A percentile compares a stretch with the other conserved stretches of the same genome.
phyloP scores from a whole-genome alignment of 2,329 filamentous ascomycete species.

The Fusarium buxicola region DNA sequence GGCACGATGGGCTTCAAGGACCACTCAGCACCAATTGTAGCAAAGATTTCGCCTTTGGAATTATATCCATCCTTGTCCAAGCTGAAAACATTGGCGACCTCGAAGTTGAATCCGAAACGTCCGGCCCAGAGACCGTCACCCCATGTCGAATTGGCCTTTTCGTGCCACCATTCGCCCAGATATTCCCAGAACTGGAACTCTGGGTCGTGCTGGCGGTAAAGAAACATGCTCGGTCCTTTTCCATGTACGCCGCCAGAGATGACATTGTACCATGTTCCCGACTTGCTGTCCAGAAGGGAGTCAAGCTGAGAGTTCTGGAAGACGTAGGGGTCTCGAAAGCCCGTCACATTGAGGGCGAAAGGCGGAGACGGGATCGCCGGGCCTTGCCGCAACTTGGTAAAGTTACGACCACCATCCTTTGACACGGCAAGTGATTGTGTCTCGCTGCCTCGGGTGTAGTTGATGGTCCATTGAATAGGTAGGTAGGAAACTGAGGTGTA shows the following conservation, averaged over 20 bases:
- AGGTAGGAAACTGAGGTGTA: conserved; percentile 59
- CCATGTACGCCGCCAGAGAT: conserved; percentile 40
- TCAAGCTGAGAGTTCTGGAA: conserved; percentile 40
- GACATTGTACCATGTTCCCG: conserved; percentile 37
- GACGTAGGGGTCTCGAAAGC: conserved; percentile 41
- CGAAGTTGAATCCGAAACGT: conserved; percentile 58
- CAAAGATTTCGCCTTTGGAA: conserved; percentile 53
- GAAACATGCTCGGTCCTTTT: conserved; percentile 39
- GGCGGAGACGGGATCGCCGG: conserved; percentile 35
- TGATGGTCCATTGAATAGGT: conserved; percentile 59
- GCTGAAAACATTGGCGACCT: conserved; percentile 57
- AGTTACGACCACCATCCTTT: conserved; percentile 50
- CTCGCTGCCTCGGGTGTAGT: conserved; percentile 59
- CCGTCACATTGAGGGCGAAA: conserved; percentile 41
- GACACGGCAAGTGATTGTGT: conserved; percentile 58
- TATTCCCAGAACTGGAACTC: conserved; percentile 44
- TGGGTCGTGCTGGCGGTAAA: conserved; percentile 41
- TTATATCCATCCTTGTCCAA: conserved; percentile 55
- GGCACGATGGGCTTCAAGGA: conserved; percentile 53
- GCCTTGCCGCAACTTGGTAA: conserved; percentile 39
- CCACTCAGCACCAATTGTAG: conserved; percentile 58
- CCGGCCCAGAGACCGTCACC: conserved; percentile 51
- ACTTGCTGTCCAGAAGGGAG: conserved; percentile 29
- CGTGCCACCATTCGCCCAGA: conserved; percentile 50
- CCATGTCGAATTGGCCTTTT: conserved; percentile 53